phyloP scores from a whole-genome alignment of 768 basidiomycete species.

The Pleurotus salmoneostramineus region DNA sequence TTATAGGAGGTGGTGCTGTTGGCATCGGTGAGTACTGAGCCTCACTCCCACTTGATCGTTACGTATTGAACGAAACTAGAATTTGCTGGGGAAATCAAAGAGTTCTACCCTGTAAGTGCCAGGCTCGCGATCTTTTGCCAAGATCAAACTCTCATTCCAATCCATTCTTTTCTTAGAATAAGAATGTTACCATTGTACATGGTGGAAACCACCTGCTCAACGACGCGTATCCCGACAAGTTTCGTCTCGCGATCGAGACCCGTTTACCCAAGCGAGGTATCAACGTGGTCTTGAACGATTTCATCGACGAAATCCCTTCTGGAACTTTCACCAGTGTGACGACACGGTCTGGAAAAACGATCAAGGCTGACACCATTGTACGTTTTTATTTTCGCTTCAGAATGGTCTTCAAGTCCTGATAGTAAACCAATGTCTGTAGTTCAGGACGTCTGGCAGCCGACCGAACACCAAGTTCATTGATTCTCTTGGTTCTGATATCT shows the following conservation, averaged over 20 bases:
- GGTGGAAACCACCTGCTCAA: constrained; percentile 51
- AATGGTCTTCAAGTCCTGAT: background rate
- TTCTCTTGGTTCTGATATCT: constrained; percentile 31
- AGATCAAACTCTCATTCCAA: background rate
- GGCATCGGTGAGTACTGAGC: constrained; percentile 34
- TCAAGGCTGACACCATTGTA: constrained; percentile 60
- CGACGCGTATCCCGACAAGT: constrained; percentile 46
- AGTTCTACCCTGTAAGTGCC: constrained; percentile 29
- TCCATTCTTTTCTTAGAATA: constrained; percentile 22
- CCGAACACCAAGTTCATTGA: constrained; percentile 50
- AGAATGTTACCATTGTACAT: constrained; percentile 60
- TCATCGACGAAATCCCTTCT: constrained; percentile 41
- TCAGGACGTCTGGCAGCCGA: constrained; percentile 36
- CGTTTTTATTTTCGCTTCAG: constrained; percentile 14
- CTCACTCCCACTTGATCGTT: background rate
- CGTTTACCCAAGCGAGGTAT: constrained; percentile 41
- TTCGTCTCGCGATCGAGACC: constrained; percentile 43
- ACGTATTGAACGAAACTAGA: constrained; percentile 21
- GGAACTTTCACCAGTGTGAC: constrained; percentile 30
- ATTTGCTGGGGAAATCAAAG: constrained; percentile 38
- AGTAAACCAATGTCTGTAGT: constrained; percentile 15
- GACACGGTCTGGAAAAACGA: constrained; percentile 45
- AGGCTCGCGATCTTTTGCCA: too few species aligned
- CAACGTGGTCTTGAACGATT: constrained; percentile 48
- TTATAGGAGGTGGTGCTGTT: constrained; percentile 57